phyloP scores from a whole-genome alignment of 371 early-diverging fungal genomes.

The Mucor mucedo region DNA sequence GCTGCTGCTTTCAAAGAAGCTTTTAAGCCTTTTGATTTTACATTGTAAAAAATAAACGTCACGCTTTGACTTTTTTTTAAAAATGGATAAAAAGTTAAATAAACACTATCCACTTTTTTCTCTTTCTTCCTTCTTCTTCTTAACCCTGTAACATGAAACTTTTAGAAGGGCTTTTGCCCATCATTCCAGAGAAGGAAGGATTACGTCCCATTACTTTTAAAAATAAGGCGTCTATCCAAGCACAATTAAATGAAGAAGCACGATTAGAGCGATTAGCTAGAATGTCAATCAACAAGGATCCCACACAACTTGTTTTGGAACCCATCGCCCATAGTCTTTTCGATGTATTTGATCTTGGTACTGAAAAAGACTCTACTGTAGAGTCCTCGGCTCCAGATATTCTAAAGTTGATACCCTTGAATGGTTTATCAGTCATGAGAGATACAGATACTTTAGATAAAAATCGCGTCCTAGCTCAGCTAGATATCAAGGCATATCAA shows the following conservation, averaged over 20 bases:
- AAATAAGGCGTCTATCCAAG: background rate
- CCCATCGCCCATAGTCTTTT: slow-evolving; percentile 3
- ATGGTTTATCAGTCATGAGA: background rate
- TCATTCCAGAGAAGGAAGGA: background rate
- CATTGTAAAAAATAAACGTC: slow-evolving; percentile 2
- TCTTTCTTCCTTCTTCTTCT: background rate
- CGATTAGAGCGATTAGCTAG: slow-evolving; percentile 1
- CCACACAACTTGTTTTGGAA: background rate
- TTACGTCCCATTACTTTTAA: background rate
- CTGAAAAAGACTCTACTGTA: background rate
- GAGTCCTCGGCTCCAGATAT: background rate
- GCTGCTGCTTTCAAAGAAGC: slow-evolving; percentile 57
- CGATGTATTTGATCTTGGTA: background rate
- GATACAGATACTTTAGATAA: background rate
- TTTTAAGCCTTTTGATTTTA: slow-evolving; percentile 61
- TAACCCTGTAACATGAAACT: background rate
- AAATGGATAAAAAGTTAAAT: background rate
- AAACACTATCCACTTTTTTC: background rate
- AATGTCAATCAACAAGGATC: background rate
- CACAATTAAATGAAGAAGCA: slow-evolving; percentile 1
- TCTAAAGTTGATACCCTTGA: background rate
- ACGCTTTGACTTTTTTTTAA: background rate
- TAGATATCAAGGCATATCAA: background rate
- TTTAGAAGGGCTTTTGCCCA: slow-evolving; percentile 1
- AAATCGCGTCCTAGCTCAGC: background rate